A percentile compares a stretch with the other conserved stretches of the same genome.
Conservation (phyloP, 345 rosid species). For the Eucalyptus marginata region DNA sequence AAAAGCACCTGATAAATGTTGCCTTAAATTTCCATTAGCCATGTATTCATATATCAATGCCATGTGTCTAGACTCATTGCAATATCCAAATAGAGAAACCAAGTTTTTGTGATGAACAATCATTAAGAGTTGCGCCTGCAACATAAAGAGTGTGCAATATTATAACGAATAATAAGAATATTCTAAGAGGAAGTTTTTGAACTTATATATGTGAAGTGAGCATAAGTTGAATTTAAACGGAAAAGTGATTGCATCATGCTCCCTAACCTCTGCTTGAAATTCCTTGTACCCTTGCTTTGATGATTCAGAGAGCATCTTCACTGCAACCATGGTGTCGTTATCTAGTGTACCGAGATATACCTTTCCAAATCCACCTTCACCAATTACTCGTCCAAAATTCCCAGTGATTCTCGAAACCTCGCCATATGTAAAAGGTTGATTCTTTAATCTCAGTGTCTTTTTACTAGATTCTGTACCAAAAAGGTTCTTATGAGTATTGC, state of each 20-base stretch:
- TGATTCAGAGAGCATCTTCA: background rate
- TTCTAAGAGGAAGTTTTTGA: no score
- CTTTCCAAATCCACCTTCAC: constrained; percentile 13
- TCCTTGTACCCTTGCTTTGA: constrained; percentile 15
- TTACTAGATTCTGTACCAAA: background rate
- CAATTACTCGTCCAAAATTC: background rate
- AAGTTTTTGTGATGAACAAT: constrained; percentile 13
- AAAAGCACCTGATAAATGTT: no score
- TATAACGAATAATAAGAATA: no score
- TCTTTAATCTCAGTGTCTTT: no score
- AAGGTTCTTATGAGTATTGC: no score
- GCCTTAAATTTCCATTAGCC: no score
- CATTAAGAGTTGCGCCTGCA: background rate
- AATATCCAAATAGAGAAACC: constrained; percentile 17
- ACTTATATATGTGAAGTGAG: no score
- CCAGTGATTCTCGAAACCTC: constrained; percentile 5
- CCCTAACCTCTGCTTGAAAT: background rate
- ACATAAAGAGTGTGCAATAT: no score
- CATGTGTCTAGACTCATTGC: background rate
- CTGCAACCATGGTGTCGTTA: constrained; percentile 4
- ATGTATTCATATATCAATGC: no score
- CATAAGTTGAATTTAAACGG: no score
- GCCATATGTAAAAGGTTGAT: background rate
- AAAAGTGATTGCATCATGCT: no score
- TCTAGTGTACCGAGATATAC: constrained; percentile 8